Evolutionary conservation across 2,329 filamentous ascomycete species (phyloP).

Genomic region (Colletotrichum siamense): DNA sequence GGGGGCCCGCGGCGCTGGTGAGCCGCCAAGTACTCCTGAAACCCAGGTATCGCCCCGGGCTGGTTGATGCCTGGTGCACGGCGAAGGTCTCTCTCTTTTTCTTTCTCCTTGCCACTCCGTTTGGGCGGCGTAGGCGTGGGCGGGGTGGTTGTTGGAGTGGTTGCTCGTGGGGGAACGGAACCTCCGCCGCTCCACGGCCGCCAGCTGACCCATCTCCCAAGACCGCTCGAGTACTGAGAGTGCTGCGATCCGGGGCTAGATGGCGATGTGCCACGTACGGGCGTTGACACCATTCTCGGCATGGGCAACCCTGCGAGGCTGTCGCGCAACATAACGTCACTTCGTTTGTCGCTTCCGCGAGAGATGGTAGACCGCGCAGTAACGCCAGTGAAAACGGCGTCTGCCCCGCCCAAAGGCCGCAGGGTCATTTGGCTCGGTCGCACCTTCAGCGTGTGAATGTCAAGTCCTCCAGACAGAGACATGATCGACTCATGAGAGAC

Average conservation of each 20-base stretch:
- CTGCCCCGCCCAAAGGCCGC: conserved; percentile 56
- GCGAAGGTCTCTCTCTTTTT: conserved; percentile 42
- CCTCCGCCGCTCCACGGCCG: conserved; percentile 46
- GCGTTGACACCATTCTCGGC: conserved; percentile 35
- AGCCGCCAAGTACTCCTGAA: conserved; percentile 61
- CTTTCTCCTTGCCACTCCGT: conserved; percentile 24
- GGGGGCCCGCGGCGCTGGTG: conserved; percentile 58
- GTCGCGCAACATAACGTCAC: conserved; percentile 65
- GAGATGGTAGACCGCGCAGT: conserved; percentile 64
- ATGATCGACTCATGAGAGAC: conserved; percentile 88
- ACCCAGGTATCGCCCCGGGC: conserved; percentile 74
- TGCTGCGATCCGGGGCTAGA: conserved; percentile 29
- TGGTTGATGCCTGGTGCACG: conserved; percentile 80
- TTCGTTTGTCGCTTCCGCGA: conserved; percentile 48
- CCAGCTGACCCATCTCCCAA: conserved; percentile 56
- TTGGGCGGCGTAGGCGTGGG: conserved; percentile 22
- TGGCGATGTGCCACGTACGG: conserved; percentile 30
- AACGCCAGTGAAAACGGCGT: conserved; percentile 63
- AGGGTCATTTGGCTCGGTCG: conserved; percentile 78
- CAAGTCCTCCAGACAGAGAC: conserved; percentile 84
- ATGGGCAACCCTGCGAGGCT: conserved; percentile 48
- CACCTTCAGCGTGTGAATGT: conserved; percentile 82
- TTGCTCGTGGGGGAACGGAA: not conserved
- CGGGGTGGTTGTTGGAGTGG: conserved; percentile 14
- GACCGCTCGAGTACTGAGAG: conserved; percentile 27